Conservation (phyloP, 768 basidiomycete species). For the Agrocybe chaxingu region DNA sequence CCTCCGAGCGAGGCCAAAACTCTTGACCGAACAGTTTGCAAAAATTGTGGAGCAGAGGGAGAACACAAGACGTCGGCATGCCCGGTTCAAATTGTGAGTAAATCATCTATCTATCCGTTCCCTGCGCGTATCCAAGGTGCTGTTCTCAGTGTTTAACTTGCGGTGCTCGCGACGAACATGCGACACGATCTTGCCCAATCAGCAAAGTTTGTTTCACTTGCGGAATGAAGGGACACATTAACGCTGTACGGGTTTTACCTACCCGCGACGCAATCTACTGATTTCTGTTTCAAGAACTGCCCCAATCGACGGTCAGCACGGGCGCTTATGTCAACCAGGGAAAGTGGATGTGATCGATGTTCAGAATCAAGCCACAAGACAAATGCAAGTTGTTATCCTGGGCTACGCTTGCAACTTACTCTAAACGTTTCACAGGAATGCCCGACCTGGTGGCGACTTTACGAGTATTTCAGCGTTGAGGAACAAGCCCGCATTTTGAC, state of each 20-base stretch:
- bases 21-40: conserved; percentile 58
- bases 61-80: conserved; percentile 70
- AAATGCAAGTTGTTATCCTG: conserved; percentile 43
- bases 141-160: conserved; percentile 69
- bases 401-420: neutral
- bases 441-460: conserved; percentile 78
- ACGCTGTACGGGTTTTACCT: conserved; percentile 39
- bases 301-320: conserved; percentile 51
- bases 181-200: conserved; percentile 74
- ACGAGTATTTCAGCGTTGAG: conserved; percentile 62
- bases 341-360: conserved; percentile 66
- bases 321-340: conserved; percentile 21
- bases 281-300: conserved; percentile 47
- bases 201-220: conserved; percentile 79
- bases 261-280: conserved; percentile 1
- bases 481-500: conserved; percentile 44
- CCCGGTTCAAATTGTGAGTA: conserved; percentile 65
- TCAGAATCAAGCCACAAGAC: conserved; percentile 59
- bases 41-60: conserved; percentile 73
- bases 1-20: conserved; percentile 36
- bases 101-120: conserved; percentile 1
- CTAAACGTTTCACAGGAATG: conserved; percentile 56
- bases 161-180: conserved; percentile 77
- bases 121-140: conserved; percentile 2
- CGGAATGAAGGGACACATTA: conserved; percentile 83